Conservation (phyloP, 768 basidiomycete genomes). For the Chalciporus pseudorubinellus region DNA sequence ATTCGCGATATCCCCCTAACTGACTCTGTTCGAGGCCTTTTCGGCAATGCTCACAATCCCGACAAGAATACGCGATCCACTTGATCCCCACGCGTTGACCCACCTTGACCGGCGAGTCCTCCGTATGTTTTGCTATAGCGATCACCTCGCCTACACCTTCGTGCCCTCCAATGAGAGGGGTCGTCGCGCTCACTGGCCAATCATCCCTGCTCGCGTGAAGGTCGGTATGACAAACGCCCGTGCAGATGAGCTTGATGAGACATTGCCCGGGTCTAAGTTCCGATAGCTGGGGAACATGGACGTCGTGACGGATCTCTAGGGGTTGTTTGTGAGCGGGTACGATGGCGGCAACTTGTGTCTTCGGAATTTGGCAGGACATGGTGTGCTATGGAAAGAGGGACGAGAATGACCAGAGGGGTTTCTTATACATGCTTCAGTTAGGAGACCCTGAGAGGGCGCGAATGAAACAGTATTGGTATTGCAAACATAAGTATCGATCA, state of each 20-base stretch:
- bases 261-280: slow-evolving; percentile 68
- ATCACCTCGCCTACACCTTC: slow-evolving; percentile 82
- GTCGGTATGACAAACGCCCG: slow-evolving; percentile 88
- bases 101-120: slow-evolving; percentile 58
- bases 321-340: slow-evolving; percentile 29
- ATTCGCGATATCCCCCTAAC: slow-evolving; percentile 11
- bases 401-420: background rate
- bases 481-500: no score
- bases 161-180: slow-evolving; percentile 77
- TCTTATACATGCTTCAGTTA: background rate
- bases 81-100: slow-evolving; percentile 86
- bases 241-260: slow-evolving; percentile 71
- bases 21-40: slow-evolving; percentile 76
- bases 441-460: no score
- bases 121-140: slow-evolving; percentile 69
- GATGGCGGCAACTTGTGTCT: slow-evolving; percentile 43
- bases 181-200: slow-evolving; percentile 71
- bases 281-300: slow-evolving; percentile 54
- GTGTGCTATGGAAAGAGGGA: background rate
- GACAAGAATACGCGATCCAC: slow-evolving; percentile 72
- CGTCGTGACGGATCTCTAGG: slow-evolving; percentile 38
- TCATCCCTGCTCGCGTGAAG: slow-evolving; percentile 73
- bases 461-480: no score
- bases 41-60: slow-evolving; percentile 73
- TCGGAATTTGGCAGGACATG: slow-evolving; percentile 33